Evolutionary conservation across 1,139 yeast genomes (phyloP).

Genomic region (Debaryomyces sp.): DNA sequence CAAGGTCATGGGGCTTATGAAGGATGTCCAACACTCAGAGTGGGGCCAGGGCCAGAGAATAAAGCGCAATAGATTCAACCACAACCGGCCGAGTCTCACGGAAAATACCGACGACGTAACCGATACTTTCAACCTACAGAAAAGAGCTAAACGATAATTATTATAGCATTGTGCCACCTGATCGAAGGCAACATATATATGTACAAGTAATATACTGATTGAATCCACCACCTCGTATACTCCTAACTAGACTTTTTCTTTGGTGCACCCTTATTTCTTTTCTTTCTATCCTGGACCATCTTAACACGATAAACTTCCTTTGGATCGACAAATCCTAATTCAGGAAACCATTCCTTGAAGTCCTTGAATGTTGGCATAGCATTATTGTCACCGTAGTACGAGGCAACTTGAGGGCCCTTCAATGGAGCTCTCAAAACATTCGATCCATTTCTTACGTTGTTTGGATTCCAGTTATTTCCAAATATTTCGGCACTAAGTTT

Average conservation of each 20-base stretch:
- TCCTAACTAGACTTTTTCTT: slow-evolving; percentile 55
- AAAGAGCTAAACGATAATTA: slow-evolving; percentile 16
- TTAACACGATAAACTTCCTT: slow-evolving; percentile 70
- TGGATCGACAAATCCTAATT: slow-evolving; percentile 66
- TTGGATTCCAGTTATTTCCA: slow-evolving; percentile 59
- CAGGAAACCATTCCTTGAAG: slow-evolving; percentile 58
- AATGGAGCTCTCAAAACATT: slow-evolving; percentile 73
- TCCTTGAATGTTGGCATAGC: slow-evolving; percentile 63
- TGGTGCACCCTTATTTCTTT: slow-evolving; percentile 94
- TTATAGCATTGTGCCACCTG: not conserved
- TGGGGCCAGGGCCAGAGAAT: slow-evolving; percentile 9
- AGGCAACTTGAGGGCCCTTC: slow-evolving; percentile 71
- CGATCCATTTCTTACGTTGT: slow-evolving; percentile 70
- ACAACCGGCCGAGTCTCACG: slow-evolving; percentile 9
- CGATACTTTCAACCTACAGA: slow-evolving; percentile 31
- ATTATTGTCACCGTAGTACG: slow-evolving; percentile 78
- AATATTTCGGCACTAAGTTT: slow-evolving; percentile 36
- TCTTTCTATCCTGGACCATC: slow-evolving; percentile 69
- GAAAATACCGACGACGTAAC: slow-evolving; percentile 27
- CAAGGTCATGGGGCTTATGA: slow-evolving; percentile 12
- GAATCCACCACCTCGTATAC: not conserved
- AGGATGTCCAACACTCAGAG: slow-evolving; percentile 14
- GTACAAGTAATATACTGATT: slow-evolving; percentile 9
- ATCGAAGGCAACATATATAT: slow-evolving; percentile 9
- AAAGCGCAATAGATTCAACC: slow-evolving; percentile 15